These are phyloP conservation scores for Xylaria cubensis DNA, from an alignment of 495 filamentous ascomycete genomes.

Conservation along the genomic window DNA sequence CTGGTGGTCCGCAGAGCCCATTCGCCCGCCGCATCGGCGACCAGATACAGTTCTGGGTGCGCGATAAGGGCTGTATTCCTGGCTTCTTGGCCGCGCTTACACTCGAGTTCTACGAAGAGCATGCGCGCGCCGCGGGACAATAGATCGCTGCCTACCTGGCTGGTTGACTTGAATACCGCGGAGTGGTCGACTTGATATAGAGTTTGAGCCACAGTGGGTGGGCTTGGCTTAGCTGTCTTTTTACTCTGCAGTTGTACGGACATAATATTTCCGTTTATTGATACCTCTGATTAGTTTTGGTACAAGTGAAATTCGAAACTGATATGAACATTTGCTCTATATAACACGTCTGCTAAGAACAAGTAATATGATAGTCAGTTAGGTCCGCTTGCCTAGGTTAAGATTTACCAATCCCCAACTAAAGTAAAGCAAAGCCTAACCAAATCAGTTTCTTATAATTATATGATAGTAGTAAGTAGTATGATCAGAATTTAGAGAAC, in stretches of 20 bases:
- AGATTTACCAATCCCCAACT: background rate
- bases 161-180: too few species aligned
- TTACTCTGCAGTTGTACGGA: background rate
- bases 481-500: slow-evolving; percentile 2
- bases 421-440: background rate
- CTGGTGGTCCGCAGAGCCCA: slow-evolving; percentile 81
- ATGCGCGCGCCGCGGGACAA: slow-evolving; percentile 37
- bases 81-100: slow-evolving; percentile 90
- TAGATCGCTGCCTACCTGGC: background rate
- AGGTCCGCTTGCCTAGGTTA: background rate
- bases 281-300: slow-evolving; percentile 9
- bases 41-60: slow-evolving; percentile 91
- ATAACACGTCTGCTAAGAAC: background rate
- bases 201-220: background rate
- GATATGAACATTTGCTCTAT: background rate
- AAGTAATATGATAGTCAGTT: background rate
- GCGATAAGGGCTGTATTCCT: slow-evolving; percentile 87
- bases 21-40: slow-evolving; percentile 86
- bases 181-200: too few species aligned
- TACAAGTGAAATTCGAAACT: background rate
- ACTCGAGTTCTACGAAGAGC: slow-evolving; percentile 90
- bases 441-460: background rate
- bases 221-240: background rate
- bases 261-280: background rate
- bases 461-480: background rate